These are phyloP conservation scores for Magnolia officinalis DNA, from an alignment of 164 flowering plant species.

Conservation along the genomic window DNA sequence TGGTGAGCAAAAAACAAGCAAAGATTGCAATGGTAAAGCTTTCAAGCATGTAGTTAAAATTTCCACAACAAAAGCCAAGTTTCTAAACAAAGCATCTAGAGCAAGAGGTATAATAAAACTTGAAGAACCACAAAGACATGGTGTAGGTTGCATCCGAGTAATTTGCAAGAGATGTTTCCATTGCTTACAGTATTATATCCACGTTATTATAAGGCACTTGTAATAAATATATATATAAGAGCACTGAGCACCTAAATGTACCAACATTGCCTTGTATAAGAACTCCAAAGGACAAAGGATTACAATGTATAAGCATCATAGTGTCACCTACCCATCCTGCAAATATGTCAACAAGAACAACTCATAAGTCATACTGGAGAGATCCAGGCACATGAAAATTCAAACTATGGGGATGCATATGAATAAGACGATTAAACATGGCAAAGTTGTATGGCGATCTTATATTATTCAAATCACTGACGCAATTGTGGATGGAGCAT, in stretches of 20 bases:
- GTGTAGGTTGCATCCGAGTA: neutral
- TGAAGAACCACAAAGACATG: neutral
- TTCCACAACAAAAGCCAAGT: neutral
- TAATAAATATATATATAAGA: neutral
- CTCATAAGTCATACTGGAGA: conserved; percentile 1
- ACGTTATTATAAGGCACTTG: neutral
- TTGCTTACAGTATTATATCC: neutral
- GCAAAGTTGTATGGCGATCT: neutral
- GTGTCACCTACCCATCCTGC: conserved; percentile 74
- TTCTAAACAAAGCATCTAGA: neutral
- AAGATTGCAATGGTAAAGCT: neutral
- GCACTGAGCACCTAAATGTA: conserved; percentile 7
- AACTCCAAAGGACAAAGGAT: conserved; percentile 2
- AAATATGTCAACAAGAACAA: conserved; percentile 16
- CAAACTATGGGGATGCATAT: neutral
- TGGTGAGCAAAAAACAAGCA: neutral
- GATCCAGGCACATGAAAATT: neutral
- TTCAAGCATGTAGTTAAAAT: too few species aligned
- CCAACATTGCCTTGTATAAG: neutral
- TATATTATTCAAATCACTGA: neutral
- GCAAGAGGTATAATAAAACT: neutral
- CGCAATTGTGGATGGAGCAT: neutral
- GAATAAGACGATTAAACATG: neutral
- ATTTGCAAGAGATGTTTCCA: neutral
- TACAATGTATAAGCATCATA: conserved; percentile 8